Evolutionary conservation across 768 basidiomycete species (phyloP).

Genomic region (Tricholoma terreum): DNA sequence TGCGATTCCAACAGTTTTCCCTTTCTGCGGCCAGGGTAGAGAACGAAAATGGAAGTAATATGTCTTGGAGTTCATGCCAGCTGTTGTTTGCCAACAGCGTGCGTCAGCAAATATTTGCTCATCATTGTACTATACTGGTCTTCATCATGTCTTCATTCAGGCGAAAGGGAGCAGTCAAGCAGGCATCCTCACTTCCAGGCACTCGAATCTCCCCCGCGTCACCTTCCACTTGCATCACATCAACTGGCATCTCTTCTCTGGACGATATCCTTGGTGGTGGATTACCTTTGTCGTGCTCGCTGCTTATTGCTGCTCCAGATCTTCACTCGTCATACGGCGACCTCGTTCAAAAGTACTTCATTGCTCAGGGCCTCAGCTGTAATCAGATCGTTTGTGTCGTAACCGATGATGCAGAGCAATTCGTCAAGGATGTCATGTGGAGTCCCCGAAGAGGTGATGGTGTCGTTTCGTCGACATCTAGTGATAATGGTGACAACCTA

Average conservation of each 20-base stretch:
- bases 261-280: constrained; percentile 96
- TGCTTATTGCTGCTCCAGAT: constrained; percentile 81
- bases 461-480: not conserved
- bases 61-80: not conserved
- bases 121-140: too few relatives aligned
- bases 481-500: constrained; percentile 26
- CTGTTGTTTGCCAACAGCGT: too few relatives aligned
- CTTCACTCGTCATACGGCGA: constrained; percentile 81
- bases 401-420: constrained; percentile 50
- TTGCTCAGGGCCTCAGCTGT: constrained; percentile 79
- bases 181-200: constrained; percentile 41
- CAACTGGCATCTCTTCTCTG: constrained; percentile 88
- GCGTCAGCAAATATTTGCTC: not conserved
- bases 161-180: constrained; percentile 51
- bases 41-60: constrained; percentile 10
- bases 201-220: constrained; percentile 60
- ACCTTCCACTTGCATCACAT: constrained; percentile 55
- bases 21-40: constrained; percentile 14
- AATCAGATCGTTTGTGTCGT: constrained; percentile 70
- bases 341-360: constrained; percentile 83
- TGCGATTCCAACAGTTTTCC: constrained; percentile 14
- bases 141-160: constrained; percentile 90
- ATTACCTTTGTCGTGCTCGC: constrained; percentile 73
- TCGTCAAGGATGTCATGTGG: constrained; percentile 85
- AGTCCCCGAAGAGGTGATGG: constrained; percentile 29